Conservation (phyloP, 1,139 yeast species). For the Yamadazyma buinensis region DNA sequence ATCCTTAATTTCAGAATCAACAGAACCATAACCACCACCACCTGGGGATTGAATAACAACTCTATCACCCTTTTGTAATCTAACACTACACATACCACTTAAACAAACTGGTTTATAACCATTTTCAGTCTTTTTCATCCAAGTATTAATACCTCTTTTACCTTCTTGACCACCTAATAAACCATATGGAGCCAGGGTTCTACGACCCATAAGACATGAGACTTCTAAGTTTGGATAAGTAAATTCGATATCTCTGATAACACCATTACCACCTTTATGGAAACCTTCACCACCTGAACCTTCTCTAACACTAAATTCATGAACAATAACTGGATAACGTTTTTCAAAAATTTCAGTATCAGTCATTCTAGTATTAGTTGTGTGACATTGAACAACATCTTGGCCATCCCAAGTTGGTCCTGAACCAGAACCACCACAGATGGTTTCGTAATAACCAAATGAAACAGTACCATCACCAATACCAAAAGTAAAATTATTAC, state of each 20-base stretch:
- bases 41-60: slow-evolving; percentile 44
- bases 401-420: slow-evolving; percentile 50
- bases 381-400: slow-evolving; percentile 45
- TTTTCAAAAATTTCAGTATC: slow-evolving; percentile 47
- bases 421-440: slow-evolving; percentile 50
- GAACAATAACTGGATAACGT: slow-evolving; percentile 44
- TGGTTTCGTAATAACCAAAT: slow-evolving; percentile 48
- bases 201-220: slow-evolving; percentile 44
- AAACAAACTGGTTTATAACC: slow-evolving; percentile 26
- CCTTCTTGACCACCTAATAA: slow-evolving; percentile 42
- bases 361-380: slow-evolving; percentile 47
- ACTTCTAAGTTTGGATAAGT: slow-evolving; percentile 36
- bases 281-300: slow-evolving; percentile 43
- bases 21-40: slow-evolving; percentile 46
- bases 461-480: slow-evolving; percentile 34
- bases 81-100: slow-evolving; percentile 43
- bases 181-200: slow-evolving; percentile 45
- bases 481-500: slow-evolving; percentile 49
- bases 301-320: slow-evolving; percentile 34
- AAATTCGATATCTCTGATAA: slow-evolving; percentile 43
- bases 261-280: slow-evolving; percentile 45
- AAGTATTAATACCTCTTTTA: slow-evolving; percentile 35
- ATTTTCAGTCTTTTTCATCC: slow-evolving; percentile 27
- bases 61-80: slow-evolving; percentile 38
- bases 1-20: slow-evolving; percentile 4